phyloP scores from a whole-genome alignment of 148 eudicot species.

The Diospyros lotus region DNA sequence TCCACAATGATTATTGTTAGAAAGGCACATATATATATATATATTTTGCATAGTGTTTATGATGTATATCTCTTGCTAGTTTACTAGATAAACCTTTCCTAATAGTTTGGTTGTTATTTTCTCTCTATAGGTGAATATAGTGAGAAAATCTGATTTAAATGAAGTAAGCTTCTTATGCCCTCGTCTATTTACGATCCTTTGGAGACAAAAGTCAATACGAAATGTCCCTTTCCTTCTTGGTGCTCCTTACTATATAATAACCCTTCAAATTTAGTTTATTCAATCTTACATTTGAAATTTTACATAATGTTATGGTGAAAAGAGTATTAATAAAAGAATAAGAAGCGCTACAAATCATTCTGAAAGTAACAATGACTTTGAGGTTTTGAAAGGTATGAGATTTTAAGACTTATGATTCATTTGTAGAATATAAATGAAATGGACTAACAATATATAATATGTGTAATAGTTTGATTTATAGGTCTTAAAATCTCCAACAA shows the following conservation, averaged over 20 bases:
- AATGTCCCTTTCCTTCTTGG: constrained; percentile 27
- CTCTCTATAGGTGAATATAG: constrained; percentile 38
- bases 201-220: too few relatives aligned
- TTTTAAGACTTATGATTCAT: not conserved
- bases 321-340: constrained; percentile 22
- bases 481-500: too few relatives aligned
- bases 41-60: not conserved
- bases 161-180: constrained; percentile 30
- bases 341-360: constrained; percentile 20
- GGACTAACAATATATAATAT: too few relatives aligned
- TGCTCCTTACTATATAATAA: constrained; percentile 4
- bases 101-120: not conserved
- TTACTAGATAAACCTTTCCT: not conserved
- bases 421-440: not conserved
- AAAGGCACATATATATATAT: not conserved
- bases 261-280: not conserved
- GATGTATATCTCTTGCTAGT: not conserved
- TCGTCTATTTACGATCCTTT: too few relatives aligned
- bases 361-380: constrained; percentile 16
- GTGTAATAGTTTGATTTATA: too few relatives aligned
- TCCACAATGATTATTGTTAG: not conserved
- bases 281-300: not conserved
- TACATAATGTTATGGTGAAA: constrained; percentile 19
- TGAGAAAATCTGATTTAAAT: constrained; percentile 43
- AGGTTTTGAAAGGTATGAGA: constrained; percentile 34